These are phyloP conservation scores for Exidia glandulosa DNA, from an alignment of 768 basidiomycete species.

Conservation along the genomic window DNA sequence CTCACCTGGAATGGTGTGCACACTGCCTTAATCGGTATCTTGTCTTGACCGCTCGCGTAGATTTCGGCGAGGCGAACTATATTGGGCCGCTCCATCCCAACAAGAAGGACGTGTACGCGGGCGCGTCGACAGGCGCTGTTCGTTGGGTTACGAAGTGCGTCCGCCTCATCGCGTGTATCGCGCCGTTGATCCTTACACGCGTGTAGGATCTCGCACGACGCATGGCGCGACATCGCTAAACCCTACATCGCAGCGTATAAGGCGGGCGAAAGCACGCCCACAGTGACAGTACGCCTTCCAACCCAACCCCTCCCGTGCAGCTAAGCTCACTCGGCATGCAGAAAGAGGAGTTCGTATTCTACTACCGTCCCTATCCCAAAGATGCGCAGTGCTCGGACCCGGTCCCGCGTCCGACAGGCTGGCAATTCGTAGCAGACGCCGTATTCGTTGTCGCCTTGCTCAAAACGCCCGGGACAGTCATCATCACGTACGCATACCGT, in stretches of 20 bases:
- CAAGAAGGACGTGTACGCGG: background rate
- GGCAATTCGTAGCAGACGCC: background rate
- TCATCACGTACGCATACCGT: no score
- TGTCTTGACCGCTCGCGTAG: constrained; percentile 11
- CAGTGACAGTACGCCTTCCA: background rate
- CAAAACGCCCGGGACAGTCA: background rate
- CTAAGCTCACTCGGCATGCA: background rate
- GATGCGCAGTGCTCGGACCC: background rate
- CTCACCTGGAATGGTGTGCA: constrained; percentile 49
- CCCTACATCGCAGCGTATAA: background rate
- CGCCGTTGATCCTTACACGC: background rate
- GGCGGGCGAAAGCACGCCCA: background rate
- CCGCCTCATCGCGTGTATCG: background rate
- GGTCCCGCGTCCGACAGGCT: background rate
- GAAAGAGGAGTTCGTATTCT: background rate
- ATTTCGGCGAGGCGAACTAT: constrained; percentile 68
- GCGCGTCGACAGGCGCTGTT: background rate
- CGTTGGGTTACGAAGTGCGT: background rate
- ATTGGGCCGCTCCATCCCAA: constrained; percentile 35
- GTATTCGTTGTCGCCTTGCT: background rate
- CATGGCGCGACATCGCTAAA: background rate
- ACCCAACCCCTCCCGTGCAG: background rate
- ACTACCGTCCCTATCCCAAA: background rate
- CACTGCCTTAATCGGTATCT: background rate
- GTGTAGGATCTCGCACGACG: background rate